Evolutionary conservation across 495 filamentous ascomycete species (phyloP).

Genomic region (Poronia punctata): DNA sequence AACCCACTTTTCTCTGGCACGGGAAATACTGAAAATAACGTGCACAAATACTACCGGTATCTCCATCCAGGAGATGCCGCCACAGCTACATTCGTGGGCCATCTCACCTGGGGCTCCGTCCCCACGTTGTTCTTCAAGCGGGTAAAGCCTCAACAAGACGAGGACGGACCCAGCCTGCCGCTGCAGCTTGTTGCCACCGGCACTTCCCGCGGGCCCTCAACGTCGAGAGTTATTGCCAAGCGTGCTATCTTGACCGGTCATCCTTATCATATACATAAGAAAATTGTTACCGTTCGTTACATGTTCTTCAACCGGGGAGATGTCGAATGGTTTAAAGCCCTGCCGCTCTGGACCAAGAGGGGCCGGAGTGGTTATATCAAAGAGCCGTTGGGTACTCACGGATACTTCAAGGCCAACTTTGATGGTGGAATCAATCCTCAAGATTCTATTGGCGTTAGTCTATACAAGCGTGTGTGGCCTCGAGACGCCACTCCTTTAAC

Average conservation of each 20-base stretch:
- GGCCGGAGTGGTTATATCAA: slow-evolving; percentile 86
- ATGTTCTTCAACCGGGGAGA: slow-evolving; percentile 99
- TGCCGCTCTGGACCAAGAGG: slow-evolving; percentile 89
- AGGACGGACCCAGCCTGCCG: slow-evolving; percentile 23
- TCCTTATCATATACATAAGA: slow-evolving; percentile 97
- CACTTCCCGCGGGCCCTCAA: slow-evolving; percentile 73
- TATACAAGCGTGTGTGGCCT: slow-evolving; percentile 93
- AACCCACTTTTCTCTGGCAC: slow-evolving; percentile 83
- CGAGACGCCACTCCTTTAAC: slow-evolving; percentile 53
- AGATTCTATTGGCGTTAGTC: slow-evolving; percentile 83
- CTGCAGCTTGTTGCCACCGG: slow-evolving; percentile 76
- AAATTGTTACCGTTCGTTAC: slow-evolving; percentile 90
- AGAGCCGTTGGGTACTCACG: slow-evolving; percentile 90
- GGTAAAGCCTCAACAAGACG: slow-evolving; percentile 23
- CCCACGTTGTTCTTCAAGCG: slow-evolving; percentile 81
- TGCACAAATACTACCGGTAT: slow-evolving; percentile 93
- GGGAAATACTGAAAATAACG: slow-evolving; percentile 84
- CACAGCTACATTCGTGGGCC: slow-evolving; percentile 85
- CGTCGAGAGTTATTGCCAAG: slow-evolving; percentile 79
- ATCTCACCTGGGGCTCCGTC: slow-evolving; percentile 86
- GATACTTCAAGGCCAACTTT: slow-evolving; percentile 98
- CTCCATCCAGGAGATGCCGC: slow-evolving; percentile 84
- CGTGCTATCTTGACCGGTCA: slow-evolving; percentile 91
- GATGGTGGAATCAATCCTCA: slow-evolving; percentile 92
- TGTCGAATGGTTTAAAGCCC: slow-evolving; percentile 90